These are phyloP conservation scores for Nakazawaea laoshanensis DNA, from an alignment of 805 yeast species.

Conservation along the genomic window DNA sequence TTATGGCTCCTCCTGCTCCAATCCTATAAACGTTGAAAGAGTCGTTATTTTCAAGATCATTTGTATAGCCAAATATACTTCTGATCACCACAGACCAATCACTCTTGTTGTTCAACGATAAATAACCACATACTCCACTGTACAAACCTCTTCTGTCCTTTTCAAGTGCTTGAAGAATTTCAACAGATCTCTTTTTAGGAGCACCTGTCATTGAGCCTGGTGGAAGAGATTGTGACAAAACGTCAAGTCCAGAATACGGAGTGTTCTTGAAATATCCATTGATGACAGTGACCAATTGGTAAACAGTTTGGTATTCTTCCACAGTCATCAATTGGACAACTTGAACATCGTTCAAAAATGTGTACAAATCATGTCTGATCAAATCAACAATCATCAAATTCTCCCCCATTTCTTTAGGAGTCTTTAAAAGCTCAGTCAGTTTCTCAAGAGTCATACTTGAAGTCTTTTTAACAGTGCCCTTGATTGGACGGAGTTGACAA, in stretches of 20 bases:
- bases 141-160: slow-evolving; percentile 69
- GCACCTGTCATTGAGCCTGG: slow-evolving; percentile 99
- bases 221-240: slow-evolving; percentile 73
- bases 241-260: slow-evolving; percentile 62
- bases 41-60: slow-evolving; percentile 27
- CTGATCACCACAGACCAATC: slow-evolving; percentile 97
- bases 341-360: slow-evolving; percentile 52
- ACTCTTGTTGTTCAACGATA: slow-evolving; percentile 79
- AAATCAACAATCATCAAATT: slow-evolving; percentile 95
- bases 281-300: slow-evolving; percentile 85
- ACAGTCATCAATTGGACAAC: slow-evolving; percentile 82
- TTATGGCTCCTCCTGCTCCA: slow-evolving; percentile 98
- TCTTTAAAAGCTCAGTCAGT: slow-evolving; percentile 59
- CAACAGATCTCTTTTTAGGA: slow-evolving; percentile 89
- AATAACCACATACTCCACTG: slow-evolving; percentile 93
- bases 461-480: slow-evolving; percentile 83
- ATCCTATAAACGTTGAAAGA: slow-evolving; percentile 54
- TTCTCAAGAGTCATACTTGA: slow-evolving; percentile 40
- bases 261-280: slow-evolving; percentile 42
- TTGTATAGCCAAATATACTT: slow-evolving; percentile 60
- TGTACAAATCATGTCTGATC: slow-evolving; percentile 83
- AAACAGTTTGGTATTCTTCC: slow-evolving; percentile 88
- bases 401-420: slow-evolving; percentile 93
- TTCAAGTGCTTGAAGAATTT: slow-evolving; percentile 60
- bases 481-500: slow-evolving; percentile 88